Conservation (phyloP, 148 eudicot genomes). For the Suaeda aralocaspica region DNA sequence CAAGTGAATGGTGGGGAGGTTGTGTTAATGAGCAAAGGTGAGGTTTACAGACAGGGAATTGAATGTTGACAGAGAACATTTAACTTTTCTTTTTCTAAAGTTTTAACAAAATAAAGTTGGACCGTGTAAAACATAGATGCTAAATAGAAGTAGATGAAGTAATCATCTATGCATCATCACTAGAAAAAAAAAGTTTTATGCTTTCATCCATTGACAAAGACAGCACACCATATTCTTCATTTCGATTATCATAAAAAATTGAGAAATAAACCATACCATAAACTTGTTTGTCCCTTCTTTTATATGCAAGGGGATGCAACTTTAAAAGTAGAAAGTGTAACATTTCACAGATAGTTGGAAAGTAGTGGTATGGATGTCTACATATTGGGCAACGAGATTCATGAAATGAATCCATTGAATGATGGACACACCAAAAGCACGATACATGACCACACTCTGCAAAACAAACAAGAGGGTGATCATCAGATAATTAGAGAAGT, state of each 20-base stretch:
- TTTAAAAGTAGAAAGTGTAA: slow-evolving; percentile 61
- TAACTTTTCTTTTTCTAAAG: too few relatives aligned
- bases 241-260: not conserved
- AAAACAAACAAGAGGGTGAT: slow-evolving; percentile 12
- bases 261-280: slow-evolving; percentile 42
- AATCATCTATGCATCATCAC: not conserved
- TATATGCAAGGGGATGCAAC: slow-evolving; percentile 65
- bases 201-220: not conserved
- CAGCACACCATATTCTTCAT: not conserved
- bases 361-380: slow-evolving; percentile 62
- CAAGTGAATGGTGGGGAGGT: too few relatives aligned
- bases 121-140: too few relatives aligned
- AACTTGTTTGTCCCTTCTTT: slow-evolving; percentile 56
- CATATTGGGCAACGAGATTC: slow-evolving; percentile 76
- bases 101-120: too few relatives aligned
- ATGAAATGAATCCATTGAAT: slow-evolving; percentile 41
- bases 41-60: too few relatives aligned
- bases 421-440: slow-evolving; percentile 84
- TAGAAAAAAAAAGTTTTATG: not conserved
- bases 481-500: slow-evolving; percentile 5
- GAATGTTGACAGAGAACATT: too few relatives aligned
- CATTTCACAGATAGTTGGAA: slow-evolving; percentile 68
- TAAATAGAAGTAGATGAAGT: too few relatives aligned
- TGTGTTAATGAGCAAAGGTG: too few relatives aligned
- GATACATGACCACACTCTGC: slow-evolving; percentile 85